Percentiles rank a stretch among this genome's conserved stretches.
These are phyloP conservation scores for Sinapis alba DNA, from an alignment of 441 rosid genomes.

Conservation along the genomic window DNA sequence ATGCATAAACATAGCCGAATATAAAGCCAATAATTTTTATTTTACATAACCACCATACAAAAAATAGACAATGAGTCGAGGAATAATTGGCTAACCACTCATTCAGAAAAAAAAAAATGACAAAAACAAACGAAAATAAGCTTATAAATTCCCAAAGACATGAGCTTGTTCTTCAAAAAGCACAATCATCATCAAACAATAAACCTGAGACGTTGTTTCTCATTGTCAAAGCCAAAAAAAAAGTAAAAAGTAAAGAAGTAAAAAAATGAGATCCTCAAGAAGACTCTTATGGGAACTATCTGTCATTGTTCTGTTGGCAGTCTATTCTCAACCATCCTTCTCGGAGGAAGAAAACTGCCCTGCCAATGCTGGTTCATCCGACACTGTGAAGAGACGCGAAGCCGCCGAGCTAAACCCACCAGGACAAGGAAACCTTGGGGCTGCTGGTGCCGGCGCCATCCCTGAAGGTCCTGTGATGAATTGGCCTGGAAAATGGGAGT, in stretches of 20 bases:
- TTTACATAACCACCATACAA: neutral
- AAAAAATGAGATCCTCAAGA: constrained; percentile 31
- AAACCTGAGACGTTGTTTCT: constrained; percentile 7
- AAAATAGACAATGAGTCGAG: neutral
- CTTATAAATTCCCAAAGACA: constrained; percentile 8
- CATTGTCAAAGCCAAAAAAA: neutral
- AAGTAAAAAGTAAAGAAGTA: neutral
- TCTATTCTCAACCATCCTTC: neutral
- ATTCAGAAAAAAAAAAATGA: neutral
- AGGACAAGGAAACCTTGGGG: neutral
- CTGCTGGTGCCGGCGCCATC: neutral
- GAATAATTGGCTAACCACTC: constrained; percentile 22
- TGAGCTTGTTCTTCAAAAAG: neutral
- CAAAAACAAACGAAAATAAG: constrained; percentile 27
- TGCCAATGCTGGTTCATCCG: neutral
- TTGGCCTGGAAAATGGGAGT: constrained; percentile 54
- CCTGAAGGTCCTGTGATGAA: constrained; percentile 10
- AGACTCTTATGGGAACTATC: constrained; percentile 29
- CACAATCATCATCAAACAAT: neutral
- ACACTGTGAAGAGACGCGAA: constrained; percentile 8
- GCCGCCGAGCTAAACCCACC: constrained; percentile 7
- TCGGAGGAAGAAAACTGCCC: neutral
- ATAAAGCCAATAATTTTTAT: neutral
- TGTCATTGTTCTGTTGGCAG: constrained; percentile 22
- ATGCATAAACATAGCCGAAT: neutral